These are phyloP conservation scores for Tardiomyces digboiensis DNA, from an alignment of 1,139 yeast species.

Conservation along the genomic window DNA sequence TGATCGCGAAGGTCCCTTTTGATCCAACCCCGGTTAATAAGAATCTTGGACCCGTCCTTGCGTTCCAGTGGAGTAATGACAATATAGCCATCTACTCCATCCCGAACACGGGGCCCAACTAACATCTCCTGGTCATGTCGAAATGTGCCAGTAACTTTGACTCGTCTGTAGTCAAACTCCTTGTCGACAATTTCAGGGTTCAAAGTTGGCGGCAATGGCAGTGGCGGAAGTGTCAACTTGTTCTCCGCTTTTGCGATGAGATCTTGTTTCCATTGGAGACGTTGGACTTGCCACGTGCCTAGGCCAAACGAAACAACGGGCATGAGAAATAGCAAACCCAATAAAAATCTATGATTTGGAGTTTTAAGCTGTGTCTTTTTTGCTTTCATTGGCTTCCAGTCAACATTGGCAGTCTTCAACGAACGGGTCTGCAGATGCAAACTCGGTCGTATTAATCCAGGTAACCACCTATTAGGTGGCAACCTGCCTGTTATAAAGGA, in stretches of 20 bases:
- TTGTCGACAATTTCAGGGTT: slow-evolving; percentile 33
- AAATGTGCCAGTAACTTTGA: slow-evolving; percentile 63
- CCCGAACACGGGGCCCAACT: slow-evolving; percentile 79
- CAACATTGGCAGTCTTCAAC: slow-evolving; percentile 62
- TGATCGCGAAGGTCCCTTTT: slow-evolving; percentile 65
- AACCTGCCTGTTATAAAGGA: too few relatives aligned
- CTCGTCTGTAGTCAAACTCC: slow-evolving; percentile 76
- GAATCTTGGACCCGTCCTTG: slow-evolving; percentile 31
- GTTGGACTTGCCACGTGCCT: slow-evolving; percentile 89
- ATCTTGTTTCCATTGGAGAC: slow-evolving; percentile 84
- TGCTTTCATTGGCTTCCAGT: slow-evolving; percentile 72
- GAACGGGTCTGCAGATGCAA: slow-evolving; percentile 17
- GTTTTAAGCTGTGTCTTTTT: slow-evolving; percentile 36
- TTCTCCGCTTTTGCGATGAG: slow-evolving; percentile 79
- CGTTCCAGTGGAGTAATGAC: slow-evolving; percentile 78
- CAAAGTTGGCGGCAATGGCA: slow-evolving; percentile 47
- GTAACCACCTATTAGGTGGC: too few relatives aligned
- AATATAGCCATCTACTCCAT: slow-evolving; percentile 70
- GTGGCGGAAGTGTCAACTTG: slow-evolving; percentile 61
- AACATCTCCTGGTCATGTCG: slow-evolving; percentile 83
- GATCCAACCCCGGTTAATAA: slow-evolving; percentile 93
- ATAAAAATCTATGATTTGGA: slow-evolving; percentile 27
- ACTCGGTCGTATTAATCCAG: too few relatives aligned
- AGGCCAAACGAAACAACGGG: slow-evolving; percentile 79
- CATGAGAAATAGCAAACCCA: slow-evolving; percentile 49